Percentiles rank a stretch among this genome's conserved stretches.
phyloP scores from a whole-genome alignment of 2,329 filamentous ascomycete species.

The Fusarium verrucosum region DNA sequence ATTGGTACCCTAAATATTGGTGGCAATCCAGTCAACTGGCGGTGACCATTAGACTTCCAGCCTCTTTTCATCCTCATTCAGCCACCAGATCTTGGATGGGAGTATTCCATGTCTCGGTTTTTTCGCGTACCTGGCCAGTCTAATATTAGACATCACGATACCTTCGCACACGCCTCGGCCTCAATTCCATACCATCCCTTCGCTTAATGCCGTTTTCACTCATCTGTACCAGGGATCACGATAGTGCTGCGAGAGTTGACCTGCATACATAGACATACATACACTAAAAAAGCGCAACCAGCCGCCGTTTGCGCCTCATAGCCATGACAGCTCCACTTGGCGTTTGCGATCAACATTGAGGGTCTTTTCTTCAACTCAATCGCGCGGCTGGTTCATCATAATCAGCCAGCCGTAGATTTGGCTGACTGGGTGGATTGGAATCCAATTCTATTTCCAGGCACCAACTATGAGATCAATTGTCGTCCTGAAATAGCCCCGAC shows the following conservation, averaged over 20 bases:
- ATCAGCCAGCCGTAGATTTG: conserved; percentile 6
- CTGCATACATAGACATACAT: conserved; percentile 2
- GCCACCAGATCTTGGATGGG: not conserved
- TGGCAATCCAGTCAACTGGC: conserved; percentile 22
- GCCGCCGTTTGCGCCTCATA: conserved; percentile 42
- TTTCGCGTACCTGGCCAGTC: not conserved
- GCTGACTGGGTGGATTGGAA: conserved; percentile 9
- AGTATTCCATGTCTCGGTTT: not conserved
- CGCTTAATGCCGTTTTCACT: conserved; percentile 17
- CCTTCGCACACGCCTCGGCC: conserved; percentile 7
- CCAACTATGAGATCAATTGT: not conserved
- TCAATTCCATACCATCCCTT: conserved; percentile 11
- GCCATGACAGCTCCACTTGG: conserved; percentile 44
- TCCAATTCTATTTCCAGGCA: conserved; percentile 19
- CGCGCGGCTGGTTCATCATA: conserved; percentile 17
- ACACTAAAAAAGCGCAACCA: conserved; percentile 33
- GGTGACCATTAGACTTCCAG: conserved; percentile 29
- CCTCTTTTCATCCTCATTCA: conserved; percentile 27
- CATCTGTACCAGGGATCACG: conserved; percentile 15
- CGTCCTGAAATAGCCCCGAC: conserved; percentile 14
- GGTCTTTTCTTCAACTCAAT: conserved; percentile 32
- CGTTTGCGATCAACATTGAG: conserved; percentile 31
- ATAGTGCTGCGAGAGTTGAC: conserved; percentile 21
- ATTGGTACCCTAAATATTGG: conserved; percentile 17
- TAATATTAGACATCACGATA: not conserved